Percentiles rank a stretch among this genome's conserved stretches.
Evolutionary conservation across 768 basidiomycete species (phyloP).

Genomic region (Coprinopsis sp.): DNA sequence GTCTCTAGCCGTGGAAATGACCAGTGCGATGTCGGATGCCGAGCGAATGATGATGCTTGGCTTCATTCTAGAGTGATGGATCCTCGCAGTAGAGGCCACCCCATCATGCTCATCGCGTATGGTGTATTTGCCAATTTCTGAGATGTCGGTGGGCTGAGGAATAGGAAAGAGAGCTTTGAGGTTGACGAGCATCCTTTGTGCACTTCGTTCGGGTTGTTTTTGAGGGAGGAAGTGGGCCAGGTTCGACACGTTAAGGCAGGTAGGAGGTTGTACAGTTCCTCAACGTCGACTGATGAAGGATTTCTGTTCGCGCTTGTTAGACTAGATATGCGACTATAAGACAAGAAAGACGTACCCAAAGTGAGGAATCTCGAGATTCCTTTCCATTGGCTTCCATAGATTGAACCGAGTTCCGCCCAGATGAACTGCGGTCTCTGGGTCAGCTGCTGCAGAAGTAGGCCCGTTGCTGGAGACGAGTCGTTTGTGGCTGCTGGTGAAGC

Average conservation of each 20-base stretch:
- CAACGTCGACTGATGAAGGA: slow-evolving; percentile 71
- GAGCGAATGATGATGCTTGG: slow-evolving; percentile 71
- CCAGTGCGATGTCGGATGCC: slow-evolving; percentile 69
- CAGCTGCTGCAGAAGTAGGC: slow-evolving; percentile 4
- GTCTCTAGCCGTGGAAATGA: slow-evolving; percentile 75
- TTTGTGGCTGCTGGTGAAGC: neutral
- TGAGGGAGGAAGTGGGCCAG: slow-evolving; percentile 47
- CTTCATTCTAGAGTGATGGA: slow-evolving; percentile 55
- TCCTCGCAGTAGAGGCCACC: slow-evolving; percentile 81
- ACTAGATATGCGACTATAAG: no score
- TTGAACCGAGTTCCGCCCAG: slow-evolving; percentile 72
- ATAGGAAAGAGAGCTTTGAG: slow-evolving; percentile 35
- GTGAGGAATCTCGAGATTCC: slow-evolving; percentile 84
- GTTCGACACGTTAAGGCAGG: slow-evolving; percentile 66
- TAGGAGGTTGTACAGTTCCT: slow-evolving; percentile 56
- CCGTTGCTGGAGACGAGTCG: slow-evolving; percentile 13
- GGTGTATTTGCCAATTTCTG: slow-evolving; percentile 51
- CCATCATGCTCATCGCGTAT: slow-evolving; percentile 67
- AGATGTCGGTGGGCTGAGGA: slow-evolving; percentile 39
- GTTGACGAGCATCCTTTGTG: slow-evolving; percentile 23
- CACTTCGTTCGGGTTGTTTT: slow-evolving; percentile 11
- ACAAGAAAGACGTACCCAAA: slow-evolving; percentile 72
- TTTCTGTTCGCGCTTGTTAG: no score
- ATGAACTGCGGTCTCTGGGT: slow-evolving; percentile 57
- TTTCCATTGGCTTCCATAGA: slow-evolving; percentile 90